These are phyloP conservation scores for Peronosclerospora sorghi DNA, from an alignment of 352 stramenopile genomes.

Conservation along the genomic window DNA sequence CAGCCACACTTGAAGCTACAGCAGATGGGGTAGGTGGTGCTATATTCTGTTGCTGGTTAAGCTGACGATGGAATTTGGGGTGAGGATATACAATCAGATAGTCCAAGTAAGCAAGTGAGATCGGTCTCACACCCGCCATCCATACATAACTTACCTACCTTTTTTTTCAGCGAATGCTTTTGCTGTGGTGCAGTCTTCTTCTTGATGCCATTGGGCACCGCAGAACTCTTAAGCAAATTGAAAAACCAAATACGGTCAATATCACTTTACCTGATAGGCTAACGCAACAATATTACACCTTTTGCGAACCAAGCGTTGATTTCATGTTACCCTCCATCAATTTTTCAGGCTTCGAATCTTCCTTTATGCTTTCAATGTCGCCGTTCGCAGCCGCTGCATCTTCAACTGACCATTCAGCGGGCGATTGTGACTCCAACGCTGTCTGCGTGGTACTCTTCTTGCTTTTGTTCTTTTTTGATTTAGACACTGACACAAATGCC, in stretches of 20 bases:
- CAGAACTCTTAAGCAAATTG: background rate
- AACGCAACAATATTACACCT: background rate
- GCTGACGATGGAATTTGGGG: slow-evolving; percentile 5
- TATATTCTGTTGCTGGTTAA: slow-evolving; percentile 7
- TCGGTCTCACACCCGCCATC: background rate
- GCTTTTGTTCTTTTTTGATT: slow-evolving; percentile 54
- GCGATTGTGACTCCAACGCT: slow-evolving; percentile 2
- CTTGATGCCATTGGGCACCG: slow-evolving; percentile 4
- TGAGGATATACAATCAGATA: slow-evolving; percentile 3
- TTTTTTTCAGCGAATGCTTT: slow-evolving; percentile 11
- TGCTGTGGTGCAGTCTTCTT: slow-evolving; percentile 6
- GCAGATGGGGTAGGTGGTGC: background rate
- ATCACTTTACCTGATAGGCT: too few relatives aligned
- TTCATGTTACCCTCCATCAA: slow-evolving; percentile 4
- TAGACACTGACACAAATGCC: slow-evolving; percentile 50
- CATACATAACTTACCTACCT: slow-evolving; percentile 5
- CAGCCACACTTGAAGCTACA: slow-evolving; percentile 1
- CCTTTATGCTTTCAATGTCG: slow-evolving; percentile 3
- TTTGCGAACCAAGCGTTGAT: background rate
- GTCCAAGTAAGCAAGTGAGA: slow-evolving; percentile 5
- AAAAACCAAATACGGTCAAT: too few relatives aligned
- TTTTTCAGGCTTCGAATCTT: background rate
- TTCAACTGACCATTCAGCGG: slow-evolving; percentile 7
- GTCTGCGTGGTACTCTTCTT: slow-evolving; percentile 18
- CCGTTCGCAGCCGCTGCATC: slow-evolving; percentile 1